Evolutionary conservation across 2,329 filamentous ascomycete genomes (phyloP).

Genomic region (Colletotrichum eleusines): DNA sequence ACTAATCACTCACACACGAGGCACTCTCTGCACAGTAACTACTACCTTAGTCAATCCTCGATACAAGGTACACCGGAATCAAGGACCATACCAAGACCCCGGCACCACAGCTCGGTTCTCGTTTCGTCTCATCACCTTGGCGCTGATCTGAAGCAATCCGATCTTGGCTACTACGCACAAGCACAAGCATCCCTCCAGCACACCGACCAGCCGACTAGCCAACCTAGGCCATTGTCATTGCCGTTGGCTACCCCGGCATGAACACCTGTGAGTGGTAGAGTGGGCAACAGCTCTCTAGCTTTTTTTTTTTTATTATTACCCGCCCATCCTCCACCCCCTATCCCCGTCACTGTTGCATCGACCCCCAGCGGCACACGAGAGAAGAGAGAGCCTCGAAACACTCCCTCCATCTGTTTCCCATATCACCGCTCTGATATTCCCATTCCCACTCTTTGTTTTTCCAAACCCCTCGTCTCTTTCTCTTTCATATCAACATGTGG

Average conservation of each 20-base stretch:
- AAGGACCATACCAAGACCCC: conserved; percentile 11
- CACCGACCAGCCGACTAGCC: background rate
- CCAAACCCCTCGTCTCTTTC: background rate
- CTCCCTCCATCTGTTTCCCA: background rate
- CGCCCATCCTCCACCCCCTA: background rate
- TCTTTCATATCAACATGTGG: background rate
- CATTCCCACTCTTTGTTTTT: conserved; percentile 13
- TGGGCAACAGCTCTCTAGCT: background rate
- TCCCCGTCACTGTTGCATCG: conserved; percentile 21
- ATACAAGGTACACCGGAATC: conserved; percentile 1
- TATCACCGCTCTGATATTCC: conserved; percentile 3
- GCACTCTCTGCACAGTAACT: background rate
- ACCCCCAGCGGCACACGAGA: background rate
- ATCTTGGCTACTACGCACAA: conserved; percentile 36
- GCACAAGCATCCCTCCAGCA: conserved; percentile 18
- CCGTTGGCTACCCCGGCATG: conserved; percentile 27
- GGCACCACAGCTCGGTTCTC: conserved; percentile 38
- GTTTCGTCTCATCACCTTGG: conserved; percentile 38
- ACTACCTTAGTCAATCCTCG: background rate
- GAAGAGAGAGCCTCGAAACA: conserved; percentile 13
- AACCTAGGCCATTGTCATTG: conserved; percentile 3
- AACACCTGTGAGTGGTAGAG: conserved; percentile 36
- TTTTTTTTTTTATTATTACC: conserved; percentile 8
- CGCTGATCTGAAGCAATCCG: conserved; percentile 38
- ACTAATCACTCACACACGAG: background rate